Percentiles rank a stretch among this genome's conserved stretches.
Conservation (phyloP, 169 alveolate genomes). For the Babesia bovis region DNA sequence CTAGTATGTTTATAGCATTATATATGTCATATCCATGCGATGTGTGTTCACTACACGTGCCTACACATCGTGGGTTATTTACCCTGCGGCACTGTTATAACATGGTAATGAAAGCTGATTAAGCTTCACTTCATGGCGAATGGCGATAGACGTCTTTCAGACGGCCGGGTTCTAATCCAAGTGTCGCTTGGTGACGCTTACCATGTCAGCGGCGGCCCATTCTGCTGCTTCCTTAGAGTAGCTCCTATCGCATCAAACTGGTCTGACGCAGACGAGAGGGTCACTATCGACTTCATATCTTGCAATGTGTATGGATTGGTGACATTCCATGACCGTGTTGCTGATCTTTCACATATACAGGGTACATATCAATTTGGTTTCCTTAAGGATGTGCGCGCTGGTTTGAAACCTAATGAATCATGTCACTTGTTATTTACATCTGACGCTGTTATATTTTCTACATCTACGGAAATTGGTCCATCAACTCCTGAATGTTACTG, state of each 20-base stretch:
- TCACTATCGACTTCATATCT: conserved; percentile 56
- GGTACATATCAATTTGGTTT: conserved; percentile 44
- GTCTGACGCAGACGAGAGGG: conserved; percentile 6
- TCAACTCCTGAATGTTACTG: conserved; percentile 34
- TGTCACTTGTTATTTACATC: conserved; percentile 45
- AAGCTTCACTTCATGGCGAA: background rate
- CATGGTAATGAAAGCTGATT: background rate
- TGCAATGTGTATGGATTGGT: conserved; percentile 51
- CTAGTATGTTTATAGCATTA: background rate
- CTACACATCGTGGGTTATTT: conserved; percentile 10
- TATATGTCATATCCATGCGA: background rate
- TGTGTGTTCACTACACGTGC: background rate
- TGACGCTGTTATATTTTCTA: conserved; percentile 46
- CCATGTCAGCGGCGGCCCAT: conserved; percentile 63
- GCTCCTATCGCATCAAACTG: conserved; percentile 40
- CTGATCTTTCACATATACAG: conserved; percentile 18
- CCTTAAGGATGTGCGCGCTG: conserved; percentile 30
- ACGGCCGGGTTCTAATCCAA: conserved; percentile 29
- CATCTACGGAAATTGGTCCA: conserved; percentile 19
- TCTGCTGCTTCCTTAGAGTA: conserved; percentile 61
- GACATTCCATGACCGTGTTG: background rate
- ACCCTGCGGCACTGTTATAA: background rate
- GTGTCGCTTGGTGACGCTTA: conserved; percentile 42
- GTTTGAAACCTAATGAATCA: conserved; percentile 14
- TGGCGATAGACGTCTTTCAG: background rate